phyloP scores from a whole-genome alignment of 2,329 filamentous ascomycete genomes.

The Fusarium sp. region DNA sequence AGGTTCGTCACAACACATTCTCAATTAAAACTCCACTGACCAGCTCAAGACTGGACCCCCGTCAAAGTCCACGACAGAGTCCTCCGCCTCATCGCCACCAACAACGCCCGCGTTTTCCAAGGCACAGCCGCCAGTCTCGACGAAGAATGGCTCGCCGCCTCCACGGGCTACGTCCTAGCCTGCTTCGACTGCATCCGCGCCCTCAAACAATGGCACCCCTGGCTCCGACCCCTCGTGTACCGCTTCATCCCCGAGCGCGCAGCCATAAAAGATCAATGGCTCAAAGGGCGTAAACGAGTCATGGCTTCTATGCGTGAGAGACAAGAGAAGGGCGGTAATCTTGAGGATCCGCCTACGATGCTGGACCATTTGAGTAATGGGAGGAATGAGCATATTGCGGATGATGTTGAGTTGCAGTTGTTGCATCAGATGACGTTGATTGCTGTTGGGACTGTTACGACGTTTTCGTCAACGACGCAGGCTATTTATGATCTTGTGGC shows the following conservation, averaged over 20 bases:
- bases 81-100: conserved; percentile 6
- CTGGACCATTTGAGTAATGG: conserved; percentile 12
- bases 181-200: conserved; percentile 18
- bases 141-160: conserved; percentile 7
- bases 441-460: conserved; percentile 30
- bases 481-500: conserved; percentile 36
- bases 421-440: conserved; percentile 19
- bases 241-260: conserved; percentile 8
- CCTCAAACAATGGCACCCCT: conserved; percentile 20
- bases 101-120: conserved; percentile 16
- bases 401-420: conserved; percentile 9
- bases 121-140: conserved; percentile 11
- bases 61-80: conserved; percentile 7
- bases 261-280: conserved; percentile 14
- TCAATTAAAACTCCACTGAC: accelerated
- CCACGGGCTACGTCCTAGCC: conserved; percentile 5
- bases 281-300: conserved; percentile 3
- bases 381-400: not conserved
- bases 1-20: accelerated
- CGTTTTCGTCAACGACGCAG: conserved; percentile 27
- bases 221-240: conserved; percentile 5
- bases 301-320: conserved; percentile 1
- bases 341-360: not conserved
- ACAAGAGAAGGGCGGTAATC: accelerated
- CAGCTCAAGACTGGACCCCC: not conserved